Percentiles rank a stretch among this genome's conserved stretches.
Evolutionary conservation across 305 asterid genomes (phyloP).

Genomic region (Nicotiana rustica): DNA sequence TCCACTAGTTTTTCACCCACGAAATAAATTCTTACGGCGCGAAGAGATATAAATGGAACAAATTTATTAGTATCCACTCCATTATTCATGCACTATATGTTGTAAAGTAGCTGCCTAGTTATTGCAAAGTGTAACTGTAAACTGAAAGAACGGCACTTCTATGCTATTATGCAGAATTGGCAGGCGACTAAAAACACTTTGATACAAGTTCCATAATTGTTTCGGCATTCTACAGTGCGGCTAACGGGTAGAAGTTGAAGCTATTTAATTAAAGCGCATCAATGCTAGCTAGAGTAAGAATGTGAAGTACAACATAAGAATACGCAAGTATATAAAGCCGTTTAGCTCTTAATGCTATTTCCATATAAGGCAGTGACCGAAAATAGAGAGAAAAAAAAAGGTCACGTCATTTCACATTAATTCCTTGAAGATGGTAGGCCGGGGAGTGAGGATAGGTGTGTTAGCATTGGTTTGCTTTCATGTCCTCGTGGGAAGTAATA

Average conservation of each 20-base stretch:
- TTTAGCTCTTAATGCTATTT: not conserved
- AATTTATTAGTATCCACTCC: not conserved
- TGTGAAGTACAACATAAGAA: not conserved
- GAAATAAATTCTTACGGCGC: not conserved
- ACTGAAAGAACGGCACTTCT: not conserved
- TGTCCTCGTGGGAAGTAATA: not conserved
- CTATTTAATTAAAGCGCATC: not conserved
- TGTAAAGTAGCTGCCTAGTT: not conserved
- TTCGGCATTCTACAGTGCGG: not conserved
- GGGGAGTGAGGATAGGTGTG: conserved; percentile 11
- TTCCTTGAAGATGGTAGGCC: conserved; percentile 16
- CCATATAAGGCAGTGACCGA: not conserved
- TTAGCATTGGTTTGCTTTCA: conserved; percentile 24
- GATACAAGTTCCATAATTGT: not conserved
- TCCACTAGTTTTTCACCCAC: not conserved
- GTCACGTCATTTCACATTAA: conserved; percentile 5
- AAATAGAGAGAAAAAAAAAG: not conserved
- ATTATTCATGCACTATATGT: not conserved
- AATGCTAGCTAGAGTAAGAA: not conserved
- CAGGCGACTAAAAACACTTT: not conserved
- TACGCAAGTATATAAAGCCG: not conserved
- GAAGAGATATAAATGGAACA: not conserved
- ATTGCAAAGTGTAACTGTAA: not conserved
- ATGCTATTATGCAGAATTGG: not conserved
- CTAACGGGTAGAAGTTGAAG: conserved; percentile 19